Evolutionary conservation across 805 yeast genomes (phyloP), one percentile per base, ranked within the genome.

Genomic region (Lachancea quebecensis): DNA sequence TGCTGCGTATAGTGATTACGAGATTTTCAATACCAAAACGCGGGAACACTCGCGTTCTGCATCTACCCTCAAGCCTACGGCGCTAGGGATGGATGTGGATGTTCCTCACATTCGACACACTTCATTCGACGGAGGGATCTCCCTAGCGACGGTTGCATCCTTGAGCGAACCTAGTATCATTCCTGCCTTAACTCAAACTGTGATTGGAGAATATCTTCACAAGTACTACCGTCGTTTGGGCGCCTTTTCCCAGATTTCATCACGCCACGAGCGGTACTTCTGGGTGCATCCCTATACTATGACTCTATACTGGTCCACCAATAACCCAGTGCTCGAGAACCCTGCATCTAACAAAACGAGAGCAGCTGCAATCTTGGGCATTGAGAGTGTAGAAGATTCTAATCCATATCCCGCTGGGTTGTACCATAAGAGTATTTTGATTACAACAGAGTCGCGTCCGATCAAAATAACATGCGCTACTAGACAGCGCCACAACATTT

Each of bases 221-320:
- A 91, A 91, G 65, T 90, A 90, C 61, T 86, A 82, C 62, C 79
- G 93, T 47, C 79, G 80, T 49, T 66, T 84, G 43, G 90, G 90
- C 1, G 83, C 89, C 12, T 70, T 86, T 41, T 82, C 87, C 33
- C 65, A 73, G 7, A 73, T 87, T 16, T 77, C 91, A 0, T 76
- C 77, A 35, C 77, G 96, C 48, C 99, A 91, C 59, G 93, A 85
- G 59, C 75, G 97, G 52, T 91, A 79, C 68, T 91, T 91, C 74
- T 93, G 98, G 98, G 78, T 93, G 38, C 95, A 91, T 65, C 98
- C 99, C 2, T 90, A 90, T 64, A 83, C 93, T 8, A 68, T 88
- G 70, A 87, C 96, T 0, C 70, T 91, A 39, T 89, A 87, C 64
- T 91, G 99, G 99, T 82, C 91, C 2, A 73, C 77, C 4, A 73